Base-by-base conservation (phyloP, 371 early-diverging fungal genomes). In the Fennellomyces sp. region DNA sequence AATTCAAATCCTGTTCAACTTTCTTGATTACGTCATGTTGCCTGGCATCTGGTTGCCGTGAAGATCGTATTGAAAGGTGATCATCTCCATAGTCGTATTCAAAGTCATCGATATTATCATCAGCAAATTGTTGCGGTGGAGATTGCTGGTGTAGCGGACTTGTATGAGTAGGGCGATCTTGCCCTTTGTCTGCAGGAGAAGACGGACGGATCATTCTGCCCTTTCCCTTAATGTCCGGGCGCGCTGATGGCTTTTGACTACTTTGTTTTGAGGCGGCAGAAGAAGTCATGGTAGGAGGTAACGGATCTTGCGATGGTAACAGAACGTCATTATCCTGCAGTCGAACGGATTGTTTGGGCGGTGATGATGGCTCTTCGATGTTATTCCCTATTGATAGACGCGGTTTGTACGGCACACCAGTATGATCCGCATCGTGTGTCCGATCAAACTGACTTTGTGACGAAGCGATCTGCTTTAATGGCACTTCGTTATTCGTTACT, bases 21-120 rank as follows among this genome's bases (percentile, higher is more conserved):
- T n/a, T n/a, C n/a, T 41, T 41, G 41, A 19, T 41, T 7, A 13
- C 0, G 21, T n/a, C n/a, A 41, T 0, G 15, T 21, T 11, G 13
- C 21, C n/a, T n/a, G 0, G n/a, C n/a, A n/a, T n/a, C n/a, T n/a
- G 41, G 41, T 19, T n/a, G 41, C n/a, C 15, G 17, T 21, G 19
- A 41, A 19, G 41, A 41, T 6, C 21, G 41, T n/a, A 21, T 7
- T 41, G 41, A 21, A n/a, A 5, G 19, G 21, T 41, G 19, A 31
- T 52, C 51, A 31, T 51, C 33, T 21, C 33, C 52, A 23, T 52
- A 29, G 15, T 52, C 52, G 6, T 52, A 52, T 21, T 52, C 52
- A 31, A 52, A 12, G 2, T 52, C 52, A 52, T 52, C 52, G 19
- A 31, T 28, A 52, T 52, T 33, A 21, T 52, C 12, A 52, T 52